Conservation (phyloP, 495 filamentous ascomycete genomes). For the Bombardia bombarda region DNA sequence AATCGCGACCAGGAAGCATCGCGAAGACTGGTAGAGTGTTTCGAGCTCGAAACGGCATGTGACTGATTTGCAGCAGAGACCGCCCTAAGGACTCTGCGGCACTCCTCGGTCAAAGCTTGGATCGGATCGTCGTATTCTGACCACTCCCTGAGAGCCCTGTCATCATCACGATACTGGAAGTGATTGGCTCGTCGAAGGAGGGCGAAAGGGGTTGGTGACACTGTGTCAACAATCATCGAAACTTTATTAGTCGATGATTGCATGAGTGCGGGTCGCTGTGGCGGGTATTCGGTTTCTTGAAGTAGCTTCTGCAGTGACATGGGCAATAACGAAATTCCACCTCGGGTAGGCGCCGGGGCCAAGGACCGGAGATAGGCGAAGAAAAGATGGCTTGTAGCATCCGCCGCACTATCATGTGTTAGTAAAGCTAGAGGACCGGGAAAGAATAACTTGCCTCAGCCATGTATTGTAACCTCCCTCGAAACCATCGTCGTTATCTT, state of each 20-base stretch:
- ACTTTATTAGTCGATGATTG: slow-evolving; percentile 80
- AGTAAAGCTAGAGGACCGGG: slow-evolving; percentile 5
- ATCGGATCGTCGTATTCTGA: slow-evolving; percentile 86
- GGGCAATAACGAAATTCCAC: slow-evolving; percentile 74
- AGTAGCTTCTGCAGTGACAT: slow-evolving; percentile 85
- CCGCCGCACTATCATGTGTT: slow-evolving; percentile 61
- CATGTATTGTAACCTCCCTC: slow-evolving; percentile 89
- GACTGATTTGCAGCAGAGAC: slow-evolving; percentile 88
- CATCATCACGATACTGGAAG: slow-evolving; percentile 89
- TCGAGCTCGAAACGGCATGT: slow-evolving; percentile 50
- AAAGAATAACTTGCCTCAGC: slow-evolving; percentile 33
- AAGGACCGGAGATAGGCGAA: slow-evolving; percentile 93
- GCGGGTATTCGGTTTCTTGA: slow-evolving; percentile 91
- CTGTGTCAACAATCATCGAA: slow-evolving; percentile 92
- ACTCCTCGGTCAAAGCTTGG: slow-evolving; percentile 84
- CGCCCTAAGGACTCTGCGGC: slow-evolving; percentile 76
- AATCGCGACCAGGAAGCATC: slow-evolving; percentile 96
- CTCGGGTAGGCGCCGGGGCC: slow-evolving; percentile 65
- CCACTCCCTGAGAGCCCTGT: slow-evolving; percentile 72
- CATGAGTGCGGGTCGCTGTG: slow-evolving; percentile 66
- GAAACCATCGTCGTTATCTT: slow-evolving; percentile 81
- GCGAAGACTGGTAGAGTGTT: slow-evolving; percentile 59
- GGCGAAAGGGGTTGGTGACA: slow-evolving; percentile 91
- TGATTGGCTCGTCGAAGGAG: slow-evolving; percentile 85
- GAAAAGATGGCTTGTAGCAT: slow-evolving; percentile 93